A percentile compares a stretch with the other conserved stretches of the same genome.
phyloP scores from a whole-genome alignment of 768 basidiomycete species.

The Zangia roseola region DNA sequence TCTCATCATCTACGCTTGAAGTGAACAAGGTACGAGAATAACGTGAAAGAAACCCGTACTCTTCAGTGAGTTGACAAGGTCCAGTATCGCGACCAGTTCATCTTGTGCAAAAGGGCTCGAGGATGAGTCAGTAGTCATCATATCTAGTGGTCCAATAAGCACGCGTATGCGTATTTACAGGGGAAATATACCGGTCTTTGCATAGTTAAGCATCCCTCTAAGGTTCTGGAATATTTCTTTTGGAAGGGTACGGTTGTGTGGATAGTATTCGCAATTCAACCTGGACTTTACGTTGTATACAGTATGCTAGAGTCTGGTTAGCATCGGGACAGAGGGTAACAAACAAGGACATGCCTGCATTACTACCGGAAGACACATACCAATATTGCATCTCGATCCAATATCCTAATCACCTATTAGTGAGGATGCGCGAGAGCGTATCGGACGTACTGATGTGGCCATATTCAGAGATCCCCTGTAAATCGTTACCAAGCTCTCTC shows the following conservation, averaged over 20 bases:
- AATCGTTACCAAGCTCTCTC: neutral
- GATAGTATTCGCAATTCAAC: conserved; percentile 17
- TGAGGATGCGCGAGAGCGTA: neutral
- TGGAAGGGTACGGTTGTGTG: conserved; percentile 2
- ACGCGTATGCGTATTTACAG: too few relatives aligned
- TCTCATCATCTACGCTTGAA: too few relatives aligned
- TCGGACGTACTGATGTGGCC: conserved; percentile 10
- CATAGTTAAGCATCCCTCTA: conserved; percentile 15
- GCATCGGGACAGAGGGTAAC: neutral
- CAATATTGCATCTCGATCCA: conserved; percentile 11
- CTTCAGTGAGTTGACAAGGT: conserved; percentile 15
- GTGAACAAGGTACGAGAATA: too few relatives aligned
- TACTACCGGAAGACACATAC: neutral
- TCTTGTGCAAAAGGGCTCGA: conserved; percentile 16
- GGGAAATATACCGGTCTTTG: too few relatives aligned
- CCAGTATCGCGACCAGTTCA: conserved; percentile 12
- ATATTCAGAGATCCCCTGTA: conserved; percentile 6
- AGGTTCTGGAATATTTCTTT: conserved; percentile 4
- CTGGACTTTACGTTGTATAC: conserved; percentile 2
- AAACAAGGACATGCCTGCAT: neutral
- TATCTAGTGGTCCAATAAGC: too few relatives aligned
- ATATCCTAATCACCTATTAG: conserved; percentile 7
- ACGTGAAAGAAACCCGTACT: too few relatives aligned
- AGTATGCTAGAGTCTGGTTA: neutral
- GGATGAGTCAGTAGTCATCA: conserved; percentile 17